Evolutionary conservation across 176 grass and related monocot genomes (phyloP), one percentile per base, ranked within the genome.

Genomic region (Rhipidocladum racemiflorum): DNA sequence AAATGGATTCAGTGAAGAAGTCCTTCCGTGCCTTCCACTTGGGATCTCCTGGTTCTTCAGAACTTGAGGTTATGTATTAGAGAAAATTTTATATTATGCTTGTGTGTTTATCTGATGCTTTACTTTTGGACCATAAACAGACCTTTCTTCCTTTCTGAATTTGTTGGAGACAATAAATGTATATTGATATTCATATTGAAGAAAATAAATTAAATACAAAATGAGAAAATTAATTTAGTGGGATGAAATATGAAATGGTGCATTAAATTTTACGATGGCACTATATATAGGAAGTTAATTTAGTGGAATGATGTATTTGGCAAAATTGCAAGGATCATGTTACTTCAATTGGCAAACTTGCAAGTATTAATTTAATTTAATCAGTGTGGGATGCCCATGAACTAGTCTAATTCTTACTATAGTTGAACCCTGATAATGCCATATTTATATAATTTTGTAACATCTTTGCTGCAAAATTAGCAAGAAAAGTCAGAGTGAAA

Each of bases 41-140:
- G 73, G 46, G 39, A 76, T 54, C 43, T 77, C 50, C 80, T 46
- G 57, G 49, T 83, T 54, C 79, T 83, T 54, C 79, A 83, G 56
- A 72, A 78, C 14, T 46, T 78, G 65, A 83, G 86, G 86, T 88
- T 62, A 77, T 10, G 8, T 51, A 20, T 77, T 35, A 32, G 7
- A 21, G 10, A 76, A 50, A 20, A 18, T 71, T 24, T 77, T 69
- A 20, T 28, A 49, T 13, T 61, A 70, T 68, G 44, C 56, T 63
- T 55, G 66, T 73, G 25, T 24, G 48, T 48, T 70, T 78, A 57
- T 54, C 63, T 38, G 7, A 8, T 18, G 4, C 27, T 50, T 50
- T 21, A 36, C 13, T 3, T 30, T 48, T 60, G 20, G 8, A 25
- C 70, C 25, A 48, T 60, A 7, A 61, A 61, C 2, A 43, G 27